Evolutionary conservation across 2,329 filamentous ascomycete species (phyloP).

Genomic region (Penicillium sp.): DNA sequence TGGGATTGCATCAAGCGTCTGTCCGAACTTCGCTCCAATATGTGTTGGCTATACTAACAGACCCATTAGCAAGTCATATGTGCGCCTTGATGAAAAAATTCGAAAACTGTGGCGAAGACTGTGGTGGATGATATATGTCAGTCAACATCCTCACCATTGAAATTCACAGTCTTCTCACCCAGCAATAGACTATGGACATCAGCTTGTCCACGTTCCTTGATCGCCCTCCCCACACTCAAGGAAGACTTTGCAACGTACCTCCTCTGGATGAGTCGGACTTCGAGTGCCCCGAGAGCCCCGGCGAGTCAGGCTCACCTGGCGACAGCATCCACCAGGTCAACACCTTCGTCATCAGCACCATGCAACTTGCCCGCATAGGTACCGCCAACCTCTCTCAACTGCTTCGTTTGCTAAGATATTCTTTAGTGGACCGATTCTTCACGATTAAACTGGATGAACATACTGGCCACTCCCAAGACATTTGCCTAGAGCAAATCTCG

Average conservation of each 20-base stretch:
- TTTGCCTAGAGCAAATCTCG: conserved; percentile 15
- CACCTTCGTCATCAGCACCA: conserved; percentile 10
- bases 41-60: not conserved
- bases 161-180: not conserved
- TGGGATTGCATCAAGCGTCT: conserved; percentile 29
- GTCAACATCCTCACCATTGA: not conserved
- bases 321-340: not conserved
- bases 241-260: conserved; percentile 23
- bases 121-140: conserved; percentile 24
- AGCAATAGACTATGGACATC: conserved; percentile 16
- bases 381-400: not conserved
- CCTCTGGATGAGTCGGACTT: conserved; percentile 21
- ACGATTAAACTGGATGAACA: conserved; percentile 10
- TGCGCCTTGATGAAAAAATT: conserved; percentile 6
- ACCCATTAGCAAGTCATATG: conserved; percentile 16
- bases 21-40: not conserved
- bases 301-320: not conserved
- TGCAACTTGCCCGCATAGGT: conserved; percentile 18
- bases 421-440: conserved; percentile 10
- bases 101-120: conserved; percentile 22
- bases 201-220: conserved; percentile 23
- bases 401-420: not conserved
- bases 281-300: not conserved
- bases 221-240: conserved; percentile 25
- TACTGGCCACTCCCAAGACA: conserved; percentile 9